Base-by-base conservation (phyloP, 2,329 filamentous ascomycete species). In the Diaporthe citriasiana region DNA sequence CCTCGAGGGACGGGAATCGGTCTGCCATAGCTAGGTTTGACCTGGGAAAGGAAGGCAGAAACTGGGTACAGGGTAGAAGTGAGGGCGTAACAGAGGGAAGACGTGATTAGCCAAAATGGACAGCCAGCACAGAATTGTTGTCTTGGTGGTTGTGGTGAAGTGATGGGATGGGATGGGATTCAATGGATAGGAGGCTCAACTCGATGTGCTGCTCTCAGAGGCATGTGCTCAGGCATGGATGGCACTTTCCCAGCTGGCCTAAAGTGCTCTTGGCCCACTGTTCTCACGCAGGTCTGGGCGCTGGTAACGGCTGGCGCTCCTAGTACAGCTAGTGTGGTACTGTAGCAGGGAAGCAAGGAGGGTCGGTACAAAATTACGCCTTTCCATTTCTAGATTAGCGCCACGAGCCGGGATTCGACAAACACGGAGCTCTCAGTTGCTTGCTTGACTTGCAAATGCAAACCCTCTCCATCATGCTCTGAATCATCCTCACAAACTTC, bases 1-100 rank as follows among this genome's bases (percentile, higher is more conserved):
- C 93, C 83, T 95, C 93, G 79, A 95, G 85, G 59, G 93, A 94
- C 79, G 93, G 93, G 83, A 95, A 95, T 80, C 93, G 87, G 84
- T 95, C 93, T 65, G 93, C 93, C 93, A 95, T 95, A 57, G 80
- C 85, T 80, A 74, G 70, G 69, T 45, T 45, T 38, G 27, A 27
- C 66, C 40, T 59, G 45, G n/a, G 45, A 4, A 42, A 19, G 47
- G 33, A 33, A 57, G 69, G 73, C 30, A 3, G 38, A n/a, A 38
- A 50, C 47, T 57, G 40, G 40, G 40, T 25, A 17, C 40, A 59
- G 9, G 33, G 30, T 68, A n/a, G 38, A 42, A 42, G 15, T 22
- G 19, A 63, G 60, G n/a, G 27, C 55, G 27, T 35, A 22, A 1
- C 47, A n/a, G 35, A 33, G 5, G 27, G 45, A 30, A 22, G 27